Evolutionary conservation across 2,329 filamentous ascomycete genomes (phyloP).

Genomic region (Endothia cerciana): DNA sequence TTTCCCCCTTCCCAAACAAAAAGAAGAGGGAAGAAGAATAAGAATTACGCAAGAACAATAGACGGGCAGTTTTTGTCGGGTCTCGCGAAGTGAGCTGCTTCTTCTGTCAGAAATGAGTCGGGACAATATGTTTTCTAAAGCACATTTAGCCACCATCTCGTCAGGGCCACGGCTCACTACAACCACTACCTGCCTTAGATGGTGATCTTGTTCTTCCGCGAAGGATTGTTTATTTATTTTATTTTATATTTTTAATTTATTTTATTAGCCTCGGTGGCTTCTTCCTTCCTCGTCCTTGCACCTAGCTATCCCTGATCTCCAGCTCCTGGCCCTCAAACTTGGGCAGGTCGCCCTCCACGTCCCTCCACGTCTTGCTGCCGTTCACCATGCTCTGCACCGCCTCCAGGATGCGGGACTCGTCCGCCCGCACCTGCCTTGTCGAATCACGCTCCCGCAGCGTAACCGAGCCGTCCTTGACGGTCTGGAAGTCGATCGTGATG

Average conservation of each 20-base stretch:
- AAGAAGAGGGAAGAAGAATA: no score
- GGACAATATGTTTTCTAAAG: background rate
- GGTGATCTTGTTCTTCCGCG: background rate
- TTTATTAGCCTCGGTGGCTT: background rate
- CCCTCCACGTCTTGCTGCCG: slow-evolving; percentile 62
- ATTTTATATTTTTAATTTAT: no score
- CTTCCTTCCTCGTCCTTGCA: background rate
- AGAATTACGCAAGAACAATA: no score
- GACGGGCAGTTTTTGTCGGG: no score
- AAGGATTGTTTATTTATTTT: background rate
- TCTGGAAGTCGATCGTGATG: slow-evolving; percentile 96
- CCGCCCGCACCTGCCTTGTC: slow-evolving; percentile 86
- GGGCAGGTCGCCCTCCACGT: slow-evolving; percentile 78
- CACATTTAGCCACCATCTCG: background rate
- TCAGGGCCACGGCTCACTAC: background rate
- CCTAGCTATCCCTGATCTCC: slow-evolving; percentile 40
- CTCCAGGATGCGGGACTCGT: slow-evolving; percentile 76
- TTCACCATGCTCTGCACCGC: slow-evolving; percentile 64
- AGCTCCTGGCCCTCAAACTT: slow-evolving; percentile 80
- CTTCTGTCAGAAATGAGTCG: background rate
- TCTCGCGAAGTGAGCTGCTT: no score
- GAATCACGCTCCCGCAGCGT: slow-evolving; percentile 90
- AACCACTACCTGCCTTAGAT: background rate
- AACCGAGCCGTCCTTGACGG: slow-evolving; percentile 81
- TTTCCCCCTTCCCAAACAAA: no score